These are phyloP conservation scores for Candida easanensis DNA, from an alignment of 805 yeast genomes.

Conservation along the genomic window DNA sequence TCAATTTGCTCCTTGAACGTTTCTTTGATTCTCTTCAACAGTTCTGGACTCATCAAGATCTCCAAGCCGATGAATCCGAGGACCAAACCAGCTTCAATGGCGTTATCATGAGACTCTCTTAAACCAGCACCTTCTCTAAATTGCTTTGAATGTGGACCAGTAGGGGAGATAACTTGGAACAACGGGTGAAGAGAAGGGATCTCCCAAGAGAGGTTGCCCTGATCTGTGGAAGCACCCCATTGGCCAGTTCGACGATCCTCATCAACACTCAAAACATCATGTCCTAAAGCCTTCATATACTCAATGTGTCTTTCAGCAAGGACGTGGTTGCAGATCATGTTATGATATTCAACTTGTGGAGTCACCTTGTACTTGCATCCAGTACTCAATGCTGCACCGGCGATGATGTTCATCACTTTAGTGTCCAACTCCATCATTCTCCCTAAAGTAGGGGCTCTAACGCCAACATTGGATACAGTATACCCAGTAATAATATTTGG, in stretches of 20 bases:
- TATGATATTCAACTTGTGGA: neutral
- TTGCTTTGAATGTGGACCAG: conserved; percentile 7
- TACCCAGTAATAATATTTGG: conserved; percentile 14
- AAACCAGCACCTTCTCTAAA: conserved; percentile 10
- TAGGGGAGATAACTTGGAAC: conserved; percentile 1
- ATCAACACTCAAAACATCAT: neutral
- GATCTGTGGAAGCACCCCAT: conserved; percentile 6
- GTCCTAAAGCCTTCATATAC: conserved; percentile 9
- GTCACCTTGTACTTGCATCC: conserved; percentile 9
- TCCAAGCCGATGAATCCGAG: neutral
- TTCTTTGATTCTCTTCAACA: conserved; percentile 1
- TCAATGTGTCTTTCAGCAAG: conserved; percentile 1
- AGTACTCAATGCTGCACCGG: conserved; percentile 13
- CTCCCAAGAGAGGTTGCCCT: conserved; percentile 10
- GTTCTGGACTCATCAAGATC: neutral
- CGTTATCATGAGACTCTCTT: conserved; percentile 2
- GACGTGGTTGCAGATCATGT: conserved; percentile 8
- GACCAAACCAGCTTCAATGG: conserved; percentile 3
- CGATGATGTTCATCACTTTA: conserved; percentile 4
- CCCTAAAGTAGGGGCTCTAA: conserved; percentile 11
- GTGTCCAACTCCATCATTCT: conserved; percentile 6
- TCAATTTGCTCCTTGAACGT: conserved; percentile 1
- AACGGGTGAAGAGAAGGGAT: conserved; percentile 9
- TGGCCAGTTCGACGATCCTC: neutral
- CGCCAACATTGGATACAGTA: conserved; percentile 1